Evolutionary conservation across 1,284 basidiomycete genomes (phyloP).

Genomic region (Ceratobasidium papillatum): DNA sequence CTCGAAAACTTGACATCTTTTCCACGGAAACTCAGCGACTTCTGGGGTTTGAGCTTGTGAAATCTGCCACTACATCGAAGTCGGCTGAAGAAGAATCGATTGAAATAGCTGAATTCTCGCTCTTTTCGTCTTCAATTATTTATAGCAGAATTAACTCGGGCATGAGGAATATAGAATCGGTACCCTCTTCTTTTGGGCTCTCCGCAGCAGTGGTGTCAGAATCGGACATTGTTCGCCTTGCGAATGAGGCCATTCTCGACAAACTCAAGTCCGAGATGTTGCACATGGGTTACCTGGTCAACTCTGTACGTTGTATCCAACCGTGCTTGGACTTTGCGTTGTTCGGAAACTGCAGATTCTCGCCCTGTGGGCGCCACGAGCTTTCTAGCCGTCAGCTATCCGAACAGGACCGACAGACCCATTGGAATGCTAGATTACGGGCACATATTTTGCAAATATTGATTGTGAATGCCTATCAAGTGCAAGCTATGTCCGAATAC

Average conservation of each 20-base stretch:
- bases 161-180: not conserved
- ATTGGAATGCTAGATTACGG: conserved; percentile 24
- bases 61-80: not conserved
- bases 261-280: not conserved
- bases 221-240: conserved; percentile 13
- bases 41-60: conserved; percentile 16
- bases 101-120: not conserved
- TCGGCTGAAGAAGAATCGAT: not conserved
- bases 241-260: not conserved
- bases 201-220: not conserved
- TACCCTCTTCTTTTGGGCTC: not conserved
- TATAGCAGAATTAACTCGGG: not conserved
- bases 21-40: conserved; percentile 5
- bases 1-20: not conserved
- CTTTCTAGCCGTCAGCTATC: not conserved
- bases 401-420: not conserved
- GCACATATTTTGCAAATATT: conserved; percentile 24
- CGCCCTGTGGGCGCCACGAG: conserved; percentile 13
- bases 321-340: conserved; percentile 29
- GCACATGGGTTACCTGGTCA: not conserved
- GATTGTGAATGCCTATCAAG: not conserved
- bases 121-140: conserved; percentile 19
- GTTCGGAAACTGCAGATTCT: conserved; percentile 20
- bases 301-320: not conserved
- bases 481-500: not conserved